These are phyloP conservation scores for Barbarea vulgaris DNA, from an alignment of 345 rosid species.

Conservation along the genomic window DNA sequence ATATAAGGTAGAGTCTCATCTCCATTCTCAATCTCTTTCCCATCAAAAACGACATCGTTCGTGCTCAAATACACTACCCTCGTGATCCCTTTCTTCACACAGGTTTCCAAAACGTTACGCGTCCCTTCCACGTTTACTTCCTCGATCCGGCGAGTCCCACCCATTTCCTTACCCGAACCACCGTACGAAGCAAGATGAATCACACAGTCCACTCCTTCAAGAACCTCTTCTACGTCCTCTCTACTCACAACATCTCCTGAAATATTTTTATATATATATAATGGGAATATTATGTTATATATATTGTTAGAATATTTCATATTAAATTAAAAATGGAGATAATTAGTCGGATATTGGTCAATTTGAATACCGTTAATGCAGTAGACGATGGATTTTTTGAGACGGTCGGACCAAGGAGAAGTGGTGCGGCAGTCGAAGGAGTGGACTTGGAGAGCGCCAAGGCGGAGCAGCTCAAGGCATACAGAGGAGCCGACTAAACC, in stretches of 20 bases:
- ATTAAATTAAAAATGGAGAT: background rate
- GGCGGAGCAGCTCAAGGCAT: slow-evolving; percentile 68
- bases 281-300: background rate
- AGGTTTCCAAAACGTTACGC: slow-evolving; percentile 69
- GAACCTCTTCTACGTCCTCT: slow-evolving; percentile 59
- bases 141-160: slow-evolving; percentile 65
- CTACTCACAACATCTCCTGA: slow-evolving; percentile 60
- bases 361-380: slow-evolving; percentile 55
- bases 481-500: slow-evolving; percentile 77
- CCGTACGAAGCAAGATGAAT: slow-evolving; percentile 86
- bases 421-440: slow-evolving; percentile 60
- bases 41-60: slow-evolving; percentile 76
- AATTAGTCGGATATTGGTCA: too few species aligned
- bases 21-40: slow-evolving; percentile 72
- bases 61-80: slow-evolving; percentile 80
- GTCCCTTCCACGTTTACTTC: slow-evolving; percentile 78
- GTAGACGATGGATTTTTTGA: slow-evolving; percentile 51
- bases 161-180: slow-evolving; percentile 84
- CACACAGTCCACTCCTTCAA: slow-evolving; percentile 68
- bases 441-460: slow-evolving; percentile 79
- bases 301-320: background rate
- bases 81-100: slow-evolving; percentile 57
- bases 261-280: background rate
- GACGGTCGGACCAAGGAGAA: slow-evolving; percentile 65
- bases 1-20: slow-evolving; percentile 73